phyloP scores from a whole-genome alignment of 2,329 filamentous ascomycete genomes.

The Claviceps sp. region DNA sequence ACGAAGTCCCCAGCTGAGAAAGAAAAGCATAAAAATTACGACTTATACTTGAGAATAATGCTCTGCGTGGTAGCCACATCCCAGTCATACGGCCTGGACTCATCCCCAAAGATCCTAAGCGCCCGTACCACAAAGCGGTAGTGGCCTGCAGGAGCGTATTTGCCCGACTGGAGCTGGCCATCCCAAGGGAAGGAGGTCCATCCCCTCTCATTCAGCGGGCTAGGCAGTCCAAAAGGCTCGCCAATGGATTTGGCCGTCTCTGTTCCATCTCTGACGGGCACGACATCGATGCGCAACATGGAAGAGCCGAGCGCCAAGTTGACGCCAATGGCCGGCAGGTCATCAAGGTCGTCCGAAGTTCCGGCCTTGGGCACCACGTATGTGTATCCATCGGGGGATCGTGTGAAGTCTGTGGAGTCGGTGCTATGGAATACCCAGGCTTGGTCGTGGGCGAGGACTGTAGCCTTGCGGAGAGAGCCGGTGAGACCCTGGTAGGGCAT shows the following conservation, averaged over 20 bases:
- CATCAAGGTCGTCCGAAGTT: conserved; percentile 12
- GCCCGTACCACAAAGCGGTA: conserved; percentile 35
- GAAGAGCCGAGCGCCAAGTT: conserved; percentile 30
- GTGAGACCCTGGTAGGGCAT: conserved; percentile 27
- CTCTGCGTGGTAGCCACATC: conserved; percentile 26
- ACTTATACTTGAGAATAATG: conserved; percentile 29
- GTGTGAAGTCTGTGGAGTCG: conserved; percentile 11
- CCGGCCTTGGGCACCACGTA: conserved; percentile 27
- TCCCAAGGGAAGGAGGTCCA: conserved; percentile 20
- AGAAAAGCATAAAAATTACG: neutral
- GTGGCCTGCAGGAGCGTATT: conserved; percentile 29
- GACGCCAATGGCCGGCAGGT: conserved; percentile 3
- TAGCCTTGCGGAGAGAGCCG: conserved; percentile 18
- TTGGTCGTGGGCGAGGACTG: conserved; percentile 9
- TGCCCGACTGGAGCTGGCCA: conserved; percentile 30
- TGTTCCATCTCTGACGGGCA: conserved; percentile 14
- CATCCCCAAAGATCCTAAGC: conserved; percentile 35
- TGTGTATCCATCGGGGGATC: conserved; percentile 19
- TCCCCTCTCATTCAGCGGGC: conserved; percentile 10
- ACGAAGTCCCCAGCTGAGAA: too few species aligned
- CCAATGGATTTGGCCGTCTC: conserved; percentile 23
- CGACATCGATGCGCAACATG: conserved; percentile 27
- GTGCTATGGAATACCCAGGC: conserved; percentile 16
- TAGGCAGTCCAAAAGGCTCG: conserved; percentile 26
- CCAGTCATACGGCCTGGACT: conserved; percentile 27